Conservation (phyloP, 2,329 filamentous ascomycete species). For the Trichophyton schoenleinii region DNA sequence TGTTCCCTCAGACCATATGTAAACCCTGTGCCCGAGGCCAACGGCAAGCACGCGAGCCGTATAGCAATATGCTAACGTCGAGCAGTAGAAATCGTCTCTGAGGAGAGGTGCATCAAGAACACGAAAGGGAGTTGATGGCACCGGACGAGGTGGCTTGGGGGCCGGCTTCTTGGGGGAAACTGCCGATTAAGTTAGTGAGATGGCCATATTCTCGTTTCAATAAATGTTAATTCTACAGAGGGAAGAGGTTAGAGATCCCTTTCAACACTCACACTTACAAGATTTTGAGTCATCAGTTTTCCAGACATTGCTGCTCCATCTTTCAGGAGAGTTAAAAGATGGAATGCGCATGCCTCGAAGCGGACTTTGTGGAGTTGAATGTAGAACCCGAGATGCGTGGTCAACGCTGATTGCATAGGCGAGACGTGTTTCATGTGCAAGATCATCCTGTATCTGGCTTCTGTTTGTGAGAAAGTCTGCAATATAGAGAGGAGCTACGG, state of each 20-base stretch:
- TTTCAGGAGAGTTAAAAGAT: slow-evolving; percentile 20
- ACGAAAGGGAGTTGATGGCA: slow-evolving; percentile 67
- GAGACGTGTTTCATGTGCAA: slow-evolving; percentile 60
- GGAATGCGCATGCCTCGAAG: background rate
- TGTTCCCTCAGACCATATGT: slow-evolving; percentile 71
- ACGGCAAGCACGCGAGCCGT: slow-evolving; percentile 68
- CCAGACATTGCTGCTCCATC: slow-evolving; percentile 31
- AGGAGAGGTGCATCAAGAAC: slow-evolving; percentile 79
- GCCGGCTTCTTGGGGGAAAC: background rate
- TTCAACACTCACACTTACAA: background rate
- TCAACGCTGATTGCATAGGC: slow-evolving; percentile 74
- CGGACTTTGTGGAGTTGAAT: slow-evolving; percentile 26
- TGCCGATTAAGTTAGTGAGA: background rate
- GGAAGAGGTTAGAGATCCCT: background rate
- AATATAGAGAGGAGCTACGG: slow-evolving; percentile 54
- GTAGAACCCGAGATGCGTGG: slow-evolving; percentile 52
- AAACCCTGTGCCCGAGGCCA: slow-evolving; percentile 65
- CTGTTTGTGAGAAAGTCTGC: slow-evolving; percentile 43
- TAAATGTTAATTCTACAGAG: background rate
- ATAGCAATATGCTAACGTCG: slow-evolving; percentile 70
- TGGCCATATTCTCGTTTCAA: too few relatives aligned
- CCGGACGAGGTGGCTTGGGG: slow-evolving; percentile 26
- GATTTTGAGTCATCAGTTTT: background rate
- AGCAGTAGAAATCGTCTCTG: slow-evolving; percentile 95
- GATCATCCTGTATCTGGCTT: slow-evolving; percentile 47